Evolutionary conservation across 805 yeast genomes (phyloP), one percentile per base, ranked within the genome.

Genomic region (Wickerhamiella parazyma): DNA sequence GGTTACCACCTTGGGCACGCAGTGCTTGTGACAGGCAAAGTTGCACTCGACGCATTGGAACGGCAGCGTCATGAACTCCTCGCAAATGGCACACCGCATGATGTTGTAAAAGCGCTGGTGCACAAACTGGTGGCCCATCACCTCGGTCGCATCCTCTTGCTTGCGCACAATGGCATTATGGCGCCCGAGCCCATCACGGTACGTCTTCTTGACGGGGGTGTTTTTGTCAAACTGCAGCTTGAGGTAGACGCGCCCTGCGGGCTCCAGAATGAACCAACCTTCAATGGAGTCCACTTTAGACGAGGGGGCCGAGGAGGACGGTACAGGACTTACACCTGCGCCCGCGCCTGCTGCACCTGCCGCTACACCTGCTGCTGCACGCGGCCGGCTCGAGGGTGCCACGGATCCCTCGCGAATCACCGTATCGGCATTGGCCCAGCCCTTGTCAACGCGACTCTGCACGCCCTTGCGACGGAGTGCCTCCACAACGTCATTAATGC

Each of bases 61-160:
- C 10, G 87, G 89, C 10, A 79, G 72, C 45, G 81, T 78, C 51
- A 91, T 68, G 59, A 91, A 91, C 48, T 91, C 97, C 4, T 95
- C 95, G 71, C 99, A 91, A 48, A 87, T 74, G 1, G 97, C 95
- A 67, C 99, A 91, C 52, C 91, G 76, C 96, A 91, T 89, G 57
- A 91, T 84, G 54, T 83, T 84, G 70, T 91, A 91, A 19, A 53
- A 48, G 59, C 86, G 95, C 54, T 84, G 89, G 60, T 84, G 95
- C 35, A 84, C 93, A 64, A 91, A 91, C 62, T 85, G 93, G 65
- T 91, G 99, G 14, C 99, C 99, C 59, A 85, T 94, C 54, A 85
- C 91, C 62, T 89, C 95, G 58, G 78, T 83, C 1, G 91, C 84
- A 38, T 63, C 67, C 56, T 78, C 84, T 53, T 87, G 85, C 66